These are phyloP conservation scores for Albifimbria verrucaria DNA, from an alignment of 2,329 filamentous ascomycete species.

Conservation along the genomic window DNA sequence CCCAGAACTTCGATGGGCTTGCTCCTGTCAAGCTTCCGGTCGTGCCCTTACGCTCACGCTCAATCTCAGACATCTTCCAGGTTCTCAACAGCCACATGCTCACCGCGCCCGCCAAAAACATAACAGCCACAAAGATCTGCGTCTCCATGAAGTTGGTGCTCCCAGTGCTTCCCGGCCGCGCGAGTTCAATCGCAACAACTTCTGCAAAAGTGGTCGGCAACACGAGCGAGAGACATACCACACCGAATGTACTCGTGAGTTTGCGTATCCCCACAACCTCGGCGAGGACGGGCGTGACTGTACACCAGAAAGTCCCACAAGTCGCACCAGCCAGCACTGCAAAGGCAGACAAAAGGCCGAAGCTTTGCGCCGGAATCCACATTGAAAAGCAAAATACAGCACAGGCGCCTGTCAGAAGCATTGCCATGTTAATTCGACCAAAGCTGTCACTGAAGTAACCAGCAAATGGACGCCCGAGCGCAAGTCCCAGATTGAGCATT, in stretches of 20 bases:
- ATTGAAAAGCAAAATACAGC: slow-evolving; percentile 54
- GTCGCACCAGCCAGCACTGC: slow-evolving; percentile 48
- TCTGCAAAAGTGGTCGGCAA: slow-evolving; percentile 48
- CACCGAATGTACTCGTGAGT: slow-evolving; percentile 52
- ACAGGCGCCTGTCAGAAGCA: slow-evolving; percentile 37
- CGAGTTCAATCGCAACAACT: slow-evolving; percentile 51
- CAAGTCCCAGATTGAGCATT: slow-evolving; percentile 60
- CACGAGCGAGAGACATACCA: slow-evolving; percentile 58
- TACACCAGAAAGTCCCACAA: slow-evolving; percentile 55
- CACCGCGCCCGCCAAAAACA: slow-evolving; percentile 56
- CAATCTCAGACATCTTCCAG: slow-evolving; percentile 50
- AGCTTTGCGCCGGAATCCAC: slow-evolving; percentile 58
- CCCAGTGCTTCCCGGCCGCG: slow-evolving; percentile 30
- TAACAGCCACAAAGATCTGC: slow-evolving; percentile 58
- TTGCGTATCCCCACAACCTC: slow-evolving; percentile 60
- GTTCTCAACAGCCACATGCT: slow-evolving; percentile 52
- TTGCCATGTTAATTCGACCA: slow-evolving; percentile 61
- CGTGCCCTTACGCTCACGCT: neutral
- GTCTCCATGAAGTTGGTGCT: slow-evolving; percentile 48
- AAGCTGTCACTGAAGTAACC: slow-evolving; percentile 60
- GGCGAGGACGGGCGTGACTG: slow-evolving; percentile 54
- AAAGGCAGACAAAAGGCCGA: slow-evolving; percentile 57
- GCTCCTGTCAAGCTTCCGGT: neutral
- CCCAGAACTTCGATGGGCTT: slow-evolving; percentile 1
- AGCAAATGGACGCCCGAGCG: slow-evolving; percentile 54